Percentiles rank a stretch among this genome's conserved stretches.
Conservation (phyloP, 306 rosid genomes). For the Prunus salicina region DNA sequence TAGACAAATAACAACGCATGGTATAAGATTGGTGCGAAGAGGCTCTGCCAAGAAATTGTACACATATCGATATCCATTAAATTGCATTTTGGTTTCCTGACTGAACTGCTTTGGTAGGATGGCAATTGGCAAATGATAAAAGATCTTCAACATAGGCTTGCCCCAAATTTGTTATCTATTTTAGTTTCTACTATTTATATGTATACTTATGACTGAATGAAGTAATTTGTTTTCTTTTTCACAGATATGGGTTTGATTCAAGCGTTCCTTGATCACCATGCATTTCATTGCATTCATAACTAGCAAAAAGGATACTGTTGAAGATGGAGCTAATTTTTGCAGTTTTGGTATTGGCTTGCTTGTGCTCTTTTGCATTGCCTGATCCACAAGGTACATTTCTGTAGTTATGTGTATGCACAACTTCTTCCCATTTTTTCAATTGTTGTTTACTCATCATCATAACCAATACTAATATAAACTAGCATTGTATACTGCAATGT, state of each 20-base stretch:
- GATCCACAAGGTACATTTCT: conserved; percentile 70
- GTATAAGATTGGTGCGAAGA: not conserved
- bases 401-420: not conserved
- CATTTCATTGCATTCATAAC: conserved; percentile 21
- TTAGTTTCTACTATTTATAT: conserved; percentile 8
- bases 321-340: conserved; percentile 54
- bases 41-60: not conserved
- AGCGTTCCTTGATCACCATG: conserved; percentile 22
- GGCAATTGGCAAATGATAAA: not conserved
- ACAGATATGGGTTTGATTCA: conserved; percentile 42
- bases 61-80: not conserved
- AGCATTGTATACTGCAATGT: not conserved
- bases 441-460: not conserved
- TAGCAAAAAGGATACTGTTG: conserved; percentile 32
- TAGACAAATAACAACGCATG: not conserved
- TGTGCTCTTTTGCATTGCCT: conserved; percentile 52
- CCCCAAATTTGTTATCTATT: conserved; percentile 18
- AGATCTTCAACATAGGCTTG: not conserved
- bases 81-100: not conserved
- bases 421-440: not conserved
- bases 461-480: not conserved
- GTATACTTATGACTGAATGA: conserved; percentile 19
- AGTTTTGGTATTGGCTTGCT: conserved; percentile 50
- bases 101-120: not conserved
- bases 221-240: conserved; percentile 10